Base-by-base conservation (phyloP, 2,329 filamentous ascomycete species). In the Spiromastix sp. region DNA sequence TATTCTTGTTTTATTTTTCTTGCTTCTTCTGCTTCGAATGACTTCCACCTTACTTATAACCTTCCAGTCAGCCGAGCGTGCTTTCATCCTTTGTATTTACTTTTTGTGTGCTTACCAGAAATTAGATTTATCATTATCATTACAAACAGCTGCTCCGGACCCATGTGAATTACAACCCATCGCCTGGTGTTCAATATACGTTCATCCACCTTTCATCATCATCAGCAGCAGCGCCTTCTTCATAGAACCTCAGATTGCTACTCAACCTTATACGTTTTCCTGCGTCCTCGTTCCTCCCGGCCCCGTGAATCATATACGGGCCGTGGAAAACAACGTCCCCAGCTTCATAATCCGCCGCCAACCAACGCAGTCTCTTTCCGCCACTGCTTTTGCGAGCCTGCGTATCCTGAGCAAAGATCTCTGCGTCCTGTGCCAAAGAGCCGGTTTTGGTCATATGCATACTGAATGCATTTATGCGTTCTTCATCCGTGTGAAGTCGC, bases 251-350 rank as follows among this genome's bases (percentile, higher is more conserved):
- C 42, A 67, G 41, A 49, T 67, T 63, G 4, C 60, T 63, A 36
- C 55, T 57, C 38, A 67, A 36, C 32, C 62, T 39, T 30, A 65
- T 66, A 26, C 55, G 47, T 8, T 56, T 52, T 6, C 46, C 22
- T 8, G 48, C 42, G 44, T 66, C 63, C 38, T 64, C 54, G 44
- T 66, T 66, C 38, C 53, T 56, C 6, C 53, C 50, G 15, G 53
- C 54, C 0, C 52, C 57, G 47, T 67, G 59, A n/a, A 66, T 56
- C 41, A 55, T 55, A 41, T 57, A 63, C 7, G 63, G 56, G 38
- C 62, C 55, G 45, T 68, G 66, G 32, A 70, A 63, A 4, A 61
- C 57, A 6, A 60, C 56, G 48, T 61, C 58, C 2, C 57, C 58
- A 3, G 57, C 57, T 42, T 61, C 57, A 41, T 60, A 61, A 36